Conservation (phyloP, 2,329 filamentous ascomycete species). For the Neofusicoccum cordaticola region DNA sequence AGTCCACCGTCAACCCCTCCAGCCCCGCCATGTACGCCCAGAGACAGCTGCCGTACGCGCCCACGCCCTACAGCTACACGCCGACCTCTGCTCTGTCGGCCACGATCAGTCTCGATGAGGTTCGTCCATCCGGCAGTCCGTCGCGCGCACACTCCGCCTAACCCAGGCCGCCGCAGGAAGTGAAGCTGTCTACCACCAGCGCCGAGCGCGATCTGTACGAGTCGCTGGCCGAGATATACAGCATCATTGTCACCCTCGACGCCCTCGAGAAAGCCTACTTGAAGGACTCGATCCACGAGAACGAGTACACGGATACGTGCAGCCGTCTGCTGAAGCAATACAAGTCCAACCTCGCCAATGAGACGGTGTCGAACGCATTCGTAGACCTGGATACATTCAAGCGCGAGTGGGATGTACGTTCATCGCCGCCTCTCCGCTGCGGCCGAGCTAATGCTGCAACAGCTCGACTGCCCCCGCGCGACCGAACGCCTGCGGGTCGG, state of each 20-base stretch:
- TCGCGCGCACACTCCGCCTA: not conserved
- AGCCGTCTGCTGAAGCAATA: conserved; percentile 93
- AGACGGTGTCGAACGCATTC: conserved; percentile 85
- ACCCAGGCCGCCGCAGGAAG: conserved; percentile 60
- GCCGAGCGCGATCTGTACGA: conserved; percentile 92
- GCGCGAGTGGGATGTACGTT: conserved; percentile 70
- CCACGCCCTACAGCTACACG: conserved; percentile 86
- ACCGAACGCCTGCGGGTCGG: conserved; percentile 90
- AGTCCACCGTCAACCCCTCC: not conserved
- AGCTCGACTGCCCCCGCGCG: conserved; percentile 93
- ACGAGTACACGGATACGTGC: conserved; percentile 95
- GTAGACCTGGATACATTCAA: conserved; percentile 89
- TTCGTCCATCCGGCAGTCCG: not conserved
- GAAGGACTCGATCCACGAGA: conserved; percentile 88
- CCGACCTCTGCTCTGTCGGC: conserved; percentile 68
- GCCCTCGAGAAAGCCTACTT: conserved; percentile 95
- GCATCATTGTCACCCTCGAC: conserved; percentile 93
- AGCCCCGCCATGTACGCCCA: conserved; percentile 46
- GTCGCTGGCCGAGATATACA: conserved; percentile 94
- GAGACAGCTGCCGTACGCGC: conserved; percentile 73
- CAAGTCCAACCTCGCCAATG: conserved; percentile 87
- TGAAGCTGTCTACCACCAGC: conserved; percentile 82
- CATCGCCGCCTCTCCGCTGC: not conserved
- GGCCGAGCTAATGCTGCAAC: conserved; percentile 13
- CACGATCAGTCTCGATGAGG: conserved; percentile 91